Conservation (phyloP, 2,329 filamentous ascomycete species). For the Aspergillus quadricinctus region DNA sequence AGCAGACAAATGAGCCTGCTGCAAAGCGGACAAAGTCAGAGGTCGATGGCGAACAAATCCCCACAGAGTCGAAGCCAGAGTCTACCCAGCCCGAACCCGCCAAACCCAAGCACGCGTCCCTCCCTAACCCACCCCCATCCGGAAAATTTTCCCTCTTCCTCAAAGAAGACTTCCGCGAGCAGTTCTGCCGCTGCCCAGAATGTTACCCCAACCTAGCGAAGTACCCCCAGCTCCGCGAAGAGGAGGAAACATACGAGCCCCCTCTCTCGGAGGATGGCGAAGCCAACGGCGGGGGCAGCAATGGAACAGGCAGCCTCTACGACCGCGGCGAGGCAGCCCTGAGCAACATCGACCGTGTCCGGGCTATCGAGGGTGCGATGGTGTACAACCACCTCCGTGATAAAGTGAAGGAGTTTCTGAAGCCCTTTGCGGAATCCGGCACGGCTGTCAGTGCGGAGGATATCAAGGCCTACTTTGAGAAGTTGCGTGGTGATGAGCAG, state of each 20-base stretch:
- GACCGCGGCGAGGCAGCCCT: slow-evolving; percentile 91
- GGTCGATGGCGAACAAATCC: slow-evolving; percentile 15
- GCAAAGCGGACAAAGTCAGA: slow-evolving; percentile 48
- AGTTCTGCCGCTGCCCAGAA: slow-evolving; percentile 74
- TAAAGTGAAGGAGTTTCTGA: slow-evolving; percentile 89
- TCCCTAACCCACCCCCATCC: slow-evolving; percentile 52
- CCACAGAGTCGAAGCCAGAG: slow-evolving; percentile 9
- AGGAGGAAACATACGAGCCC: slow-evolving; percentile 91
- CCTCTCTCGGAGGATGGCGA: slow-evolving; percentile 68
- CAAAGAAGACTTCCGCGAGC: slow-evolving; percentile 69
- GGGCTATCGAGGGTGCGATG: slow-evolving; percentile 95
- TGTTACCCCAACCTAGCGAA: slow-evolving; percentile 70
- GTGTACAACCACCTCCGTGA: slow-evolving; percentile 96
- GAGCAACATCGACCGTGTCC: slow-evolving; percentile 85
- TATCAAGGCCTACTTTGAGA: slow-evolving; percentile 94
- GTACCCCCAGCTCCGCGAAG: slow-evolving; percentile 80
- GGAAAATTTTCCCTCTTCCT: slow-evolving; percentile 77
- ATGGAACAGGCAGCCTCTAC: slow-evolving; percentile 74
- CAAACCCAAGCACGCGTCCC: slow-evolving; percentile 55
- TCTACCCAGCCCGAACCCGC: slow-evolving; percentile 4
- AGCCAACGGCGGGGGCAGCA: slow-evolving; percentile 45
- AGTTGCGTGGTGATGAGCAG: slow-evolving; percentile 80
- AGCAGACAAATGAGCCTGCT: slow-evolving; percentile 15
- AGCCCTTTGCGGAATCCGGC: slow-evolving; percentile 89
- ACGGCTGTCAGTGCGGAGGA: slow-evolving; percentile 87